Evolutionary conservation across 2,329 filamentous ascomycete genomes (phyloP), one percentile per base, ranked within the genome.

Genomic region (Clathrospora elynae): DNA sequence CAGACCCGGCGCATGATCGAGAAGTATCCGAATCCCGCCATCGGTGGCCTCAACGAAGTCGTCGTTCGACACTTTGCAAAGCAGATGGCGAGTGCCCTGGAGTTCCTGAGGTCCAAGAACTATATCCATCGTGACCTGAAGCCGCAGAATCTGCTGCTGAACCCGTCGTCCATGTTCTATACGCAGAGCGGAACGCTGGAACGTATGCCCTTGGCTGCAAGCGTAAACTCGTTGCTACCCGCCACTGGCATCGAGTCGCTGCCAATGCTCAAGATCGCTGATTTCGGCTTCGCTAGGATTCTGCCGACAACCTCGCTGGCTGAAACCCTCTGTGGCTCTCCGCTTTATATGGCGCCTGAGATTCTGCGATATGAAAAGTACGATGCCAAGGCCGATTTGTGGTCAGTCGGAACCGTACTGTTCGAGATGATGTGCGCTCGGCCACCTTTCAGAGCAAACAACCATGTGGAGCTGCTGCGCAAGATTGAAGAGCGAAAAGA

Each of bases 271-370:
- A 99, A 99, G 74, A 85, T 99, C 59, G 93, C 93, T 43, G 93
- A 99, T 73, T 99, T 99, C 66, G 93, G 93, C n/a, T 99, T 99
- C 67, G 93, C 93, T 42, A 85, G 93, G 42, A 90, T 95, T 41
- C 75, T 99, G 34, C 92, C 93, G 2, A 85, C 88, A 6, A 95
- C 92, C 0, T 92, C 91, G 4, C 79, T 99, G 51, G 93, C 93
- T 8, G 93, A 99, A 69, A 99, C 93, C 0, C 82, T 99, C 0
- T 99, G 93, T 70, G 93, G 93, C 12, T 97, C 93, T 9, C 93
- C 93, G 7, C 77, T 99, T 17, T 99, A 99, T 74, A 99, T 99
- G 93, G 93, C 93, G 0, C 93, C 93, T 3, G 93, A 99, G 73
- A 99, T 99, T 53, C 77, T 99, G 50, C 85, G 91, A 46, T 99